phyloP scores from a whole-genome alignment of 306 rosid species.

The Cucumis cinereus region DNA sequence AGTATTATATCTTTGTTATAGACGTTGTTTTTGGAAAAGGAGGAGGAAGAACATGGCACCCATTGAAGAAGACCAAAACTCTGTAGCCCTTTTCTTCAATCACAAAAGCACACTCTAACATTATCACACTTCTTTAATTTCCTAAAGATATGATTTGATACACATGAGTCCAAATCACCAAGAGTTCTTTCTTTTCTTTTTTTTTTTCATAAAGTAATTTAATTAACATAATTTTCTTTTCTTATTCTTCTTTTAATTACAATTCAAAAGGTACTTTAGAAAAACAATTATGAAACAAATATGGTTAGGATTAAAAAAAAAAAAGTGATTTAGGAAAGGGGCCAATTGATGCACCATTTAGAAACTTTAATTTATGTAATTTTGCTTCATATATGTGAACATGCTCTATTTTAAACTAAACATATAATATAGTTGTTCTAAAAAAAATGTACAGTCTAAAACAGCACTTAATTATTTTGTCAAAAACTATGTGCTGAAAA shows the following conservation, averaged over 20 bases:
- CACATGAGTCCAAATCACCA: not conserved
- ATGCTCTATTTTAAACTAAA: not conserved
- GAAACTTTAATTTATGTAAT: not conserved
- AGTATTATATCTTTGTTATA: not conserved
- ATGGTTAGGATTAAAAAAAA: not conserved
- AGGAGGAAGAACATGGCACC: constrained; percentile 5
- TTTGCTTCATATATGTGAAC: not conserved
- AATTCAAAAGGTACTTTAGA: not conserved
- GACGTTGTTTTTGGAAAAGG: not conserved
- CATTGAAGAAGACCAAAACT: not conserved
- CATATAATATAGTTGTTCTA: not conserved
- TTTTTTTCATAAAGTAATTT: not conserved
- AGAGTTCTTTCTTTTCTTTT: not conserved
- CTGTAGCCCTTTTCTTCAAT: not conserved
- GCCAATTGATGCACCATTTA: not conserved
- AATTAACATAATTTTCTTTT: too few species aligned
- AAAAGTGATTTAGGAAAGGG: not conserved
- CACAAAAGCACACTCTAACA: constrained; percentile 2
- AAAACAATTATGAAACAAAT: not conserved
- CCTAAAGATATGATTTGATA: constrained; percentile 4
- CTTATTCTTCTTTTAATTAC: not conserved
- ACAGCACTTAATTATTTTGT: not conserved
- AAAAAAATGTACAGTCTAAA: not conserved
- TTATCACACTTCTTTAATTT: not conserved
- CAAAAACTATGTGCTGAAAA: not conserved